Conservation (phyloP, 2,329 filamentous ascomycete genomes). For the Aspergillus sp. region DNA sequence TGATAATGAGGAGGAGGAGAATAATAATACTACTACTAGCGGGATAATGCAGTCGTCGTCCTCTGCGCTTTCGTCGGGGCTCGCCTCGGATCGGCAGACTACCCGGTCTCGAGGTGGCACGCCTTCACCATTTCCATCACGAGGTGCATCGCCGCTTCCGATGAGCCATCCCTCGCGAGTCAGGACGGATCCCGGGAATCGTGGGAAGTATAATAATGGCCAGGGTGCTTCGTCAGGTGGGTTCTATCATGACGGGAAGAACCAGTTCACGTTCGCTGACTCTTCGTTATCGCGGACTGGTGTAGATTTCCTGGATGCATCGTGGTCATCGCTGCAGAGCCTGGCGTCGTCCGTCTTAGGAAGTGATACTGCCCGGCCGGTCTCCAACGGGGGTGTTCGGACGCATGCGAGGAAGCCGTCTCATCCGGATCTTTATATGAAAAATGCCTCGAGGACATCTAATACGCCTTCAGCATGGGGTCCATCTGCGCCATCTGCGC, state of each 20-base stretch:
- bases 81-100: slow-evolving; percentile 24
- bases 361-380: slow-evolving; percentile 26
- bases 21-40: slow-evolving; percentile 14
- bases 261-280: slow-evolving; percentile 15
- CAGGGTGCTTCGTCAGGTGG: slow-evolving; percentile 17
- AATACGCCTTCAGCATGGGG: slow-evolving; percentile 33
- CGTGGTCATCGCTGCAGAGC: slow-evolving; percentile 43
- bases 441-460: slow-evolving; percentile 15
- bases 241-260: slow-evolving; percentile 15
- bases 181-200: slow-evolving; percentile 14
- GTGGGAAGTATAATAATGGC: slow-evolving; percentile 13
- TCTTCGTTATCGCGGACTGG: slow-evolving; percentile 15
- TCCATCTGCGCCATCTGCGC: slow-evolving; percentile 25
- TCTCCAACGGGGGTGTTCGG: slow-evolving; percentile 20
- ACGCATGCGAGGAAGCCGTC: slow-evolving; percentile 30
- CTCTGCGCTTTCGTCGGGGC: slow-evolving; percentile 19
- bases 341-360: slow-evolving; percentile 42
- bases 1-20: slow-evolving; percentile 26
- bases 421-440: slow-evolving; percentile 24
- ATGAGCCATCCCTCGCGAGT: slow-evolving; percentile 29
- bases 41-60: slow-evolving; percentile 16
- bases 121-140: slow-evolving; percentile 32
- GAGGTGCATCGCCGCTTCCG: slow-evolving; percentile 32
- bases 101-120: slow-evolving; percentile 34
- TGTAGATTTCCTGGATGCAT: slow-evolving; percentile 36